Evolutionary conservation across 1,284 basidiomycete genomes (phyloP).

Genomic region (Rhodotorula sp.): DNA sequence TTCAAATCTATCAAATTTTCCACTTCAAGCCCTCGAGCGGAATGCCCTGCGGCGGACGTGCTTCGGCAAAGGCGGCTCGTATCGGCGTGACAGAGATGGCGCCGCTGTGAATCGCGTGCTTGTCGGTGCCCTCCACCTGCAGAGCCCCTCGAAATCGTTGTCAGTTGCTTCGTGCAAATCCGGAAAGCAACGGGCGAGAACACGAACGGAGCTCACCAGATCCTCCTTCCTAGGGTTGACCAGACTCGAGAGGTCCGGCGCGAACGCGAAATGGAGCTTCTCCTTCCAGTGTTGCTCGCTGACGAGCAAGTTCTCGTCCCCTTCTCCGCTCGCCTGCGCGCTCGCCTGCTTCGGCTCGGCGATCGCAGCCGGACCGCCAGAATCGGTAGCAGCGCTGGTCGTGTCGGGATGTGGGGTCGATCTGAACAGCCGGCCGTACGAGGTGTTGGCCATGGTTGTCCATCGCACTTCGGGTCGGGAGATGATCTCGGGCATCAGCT

Average conservation of each 20-base stretch:
- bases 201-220: slow-evolving; percentile 53
- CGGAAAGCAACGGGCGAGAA: background rate
- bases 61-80: slow-evolving; percentile 64
- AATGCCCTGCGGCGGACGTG: slow-evolving; percentile 18
- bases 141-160: background rate
- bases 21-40: slow-evolving; percentile 11
- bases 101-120: slow-evolving; percentile 65
- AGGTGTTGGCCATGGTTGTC: slow-evolving; percentile 73
- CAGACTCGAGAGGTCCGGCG: slow-evolving; percentile 69
- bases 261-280: slow-evolving; percentile 70
- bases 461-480: slow-evolving; percentile 61
- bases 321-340: background rate
- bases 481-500: slow-evolving; percentile 16
- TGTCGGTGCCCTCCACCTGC: slow-evolving; percentile 64
- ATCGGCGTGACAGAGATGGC: slow-evolving; percentile 71
- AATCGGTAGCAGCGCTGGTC: slow-evolving; percentile 41
- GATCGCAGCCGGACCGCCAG: slow-evolving; percentile 38
- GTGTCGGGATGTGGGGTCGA: slow-evolving; percentile 47
- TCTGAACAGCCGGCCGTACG: slow-evolving; percentile 71
- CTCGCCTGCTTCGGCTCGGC: slow-evolving; percentile 19
- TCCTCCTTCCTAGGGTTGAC: slow-evolving; percentile 61
- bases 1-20: slow-evolving; percentile 11
- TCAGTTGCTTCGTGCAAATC: background rate
- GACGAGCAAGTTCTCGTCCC: slow-evolving; percentile 19
- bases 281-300: slow-evolving; percentile 17